A percentile compares a stretch with the other conserved stretches of the same genome.
Evolutionary conservation across 805 yeast species (phyloP).

Genomic region (Starmerella floricola): DNA sequence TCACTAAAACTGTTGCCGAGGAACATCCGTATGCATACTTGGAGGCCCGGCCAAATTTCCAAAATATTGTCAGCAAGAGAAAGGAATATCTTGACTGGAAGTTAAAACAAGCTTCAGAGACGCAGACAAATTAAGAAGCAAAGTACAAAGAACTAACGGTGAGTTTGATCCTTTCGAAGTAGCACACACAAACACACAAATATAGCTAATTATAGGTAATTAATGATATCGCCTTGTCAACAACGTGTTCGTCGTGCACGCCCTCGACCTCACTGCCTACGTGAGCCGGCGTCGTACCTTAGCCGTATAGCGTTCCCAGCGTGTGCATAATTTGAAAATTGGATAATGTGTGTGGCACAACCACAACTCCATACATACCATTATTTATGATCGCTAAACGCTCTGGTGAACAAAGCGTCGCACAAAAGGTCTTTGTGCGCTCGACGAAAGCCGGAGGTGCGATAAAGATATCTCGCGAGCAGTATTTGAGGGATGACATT

Average conservation of each 20-base stretch:
- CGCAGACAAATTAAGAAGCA: background rate
- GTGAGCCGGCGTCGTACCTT: too few species aligned
- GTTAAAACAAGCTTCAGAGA: background rate
- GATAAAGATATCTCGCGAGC: constrained; percentile 83
- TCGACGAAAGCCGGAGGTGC: constrained; percentile 77
- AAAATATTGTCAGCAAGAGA: constrained; percentile 39
- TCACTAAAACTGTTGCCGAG: constrained; percentile 39
- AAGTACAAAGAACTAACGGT: too few species aligned
- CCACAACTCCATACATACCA: too few species aligned
- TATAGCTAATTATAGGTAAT: too few species aligned
- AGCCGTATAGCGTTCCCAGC: background rate
- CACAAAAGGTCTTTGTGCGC: constrained; percentile 71
- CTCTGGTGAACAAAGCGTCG: constrained; percentile 22
- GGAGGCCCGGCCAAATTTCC: constrained; percentile 41
- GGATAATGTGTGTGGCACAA: too few species aligned
- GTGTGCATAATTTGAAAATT: too few species aligned
- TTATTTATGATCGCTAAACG: constrained; percentile 22
- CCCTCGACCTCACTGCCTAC: too few species aligned
- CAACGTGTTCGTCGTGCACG: too few species aligned
- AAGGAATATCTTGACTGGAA: constrained; percentile 31
- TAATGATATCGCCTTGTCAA: too few species aligned
- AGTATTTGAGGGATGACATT: constrained; percentile 80
- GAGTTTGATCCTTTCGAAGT: too few species aligned
- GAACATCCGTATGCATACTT: constrained; percentile 36
- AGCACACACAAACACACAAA: too few species aligned